Evolutionary conservation across 305 asterid species (phyloP), one percentile per base, ranked within the genome.

Genomic region (Striga hermonthica): DNA sequence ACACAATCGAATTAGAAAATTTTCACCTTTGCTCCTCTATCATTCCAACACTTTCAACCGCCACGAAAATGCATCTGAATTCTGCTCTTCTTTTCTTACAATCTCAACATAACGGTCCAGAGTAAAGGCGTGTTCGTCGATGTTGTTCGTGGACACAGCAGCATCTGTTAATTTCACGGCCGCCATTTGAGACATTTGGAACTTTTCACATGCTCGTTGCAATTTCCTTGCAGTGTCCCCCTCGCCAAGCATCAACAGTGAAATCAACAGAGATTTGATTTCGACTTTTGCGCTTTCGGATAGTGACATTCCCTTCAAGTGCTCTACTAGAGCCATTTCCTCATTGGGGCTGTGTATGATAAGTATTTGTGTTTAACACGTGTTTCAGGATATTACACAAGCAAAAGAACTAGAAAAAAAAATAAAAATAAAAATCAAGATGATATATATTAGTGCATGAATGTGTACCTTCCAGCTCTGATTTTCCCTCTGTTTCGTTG

Each of bases 301-400:
- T 44, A 86, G 77, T 69, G 87, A 75, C 97, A 92, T 90, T 44
- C 89, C 96, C 78, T 81, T 90, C 76, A 90, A 76, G 76, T 90
- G 97, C 58, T 87, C 96, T 4, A 92, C 86, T 64, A 92, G 77
- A 67, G 90, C 97, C 89, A 80, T 72, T 81, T 92, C 98, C 78
- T 90, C 98, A 7, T 84, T 89, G 37, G 96, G 89, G 75, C 98
- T 90, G 84, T 62, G 82, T 61, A 65, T 40, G 31, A 57, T 53
- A 72, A 75, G 53, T 55, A 52, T 65, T 58, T 54, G 12, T 11
- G 58, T 53, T 16, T 53, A 4, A 4, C 11, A 8, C 8, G 28
- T 22, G 28, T 15, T 22, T 9, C 4, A 6, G 57, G 57, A 50
- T 22, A 50, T 7, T 53, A 53, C 28, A 53, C 6, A 22, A 0